phyloP scores from a whole-genome alignment of 345 rosid species.

The Sisymbrium altissimum region DNA sequence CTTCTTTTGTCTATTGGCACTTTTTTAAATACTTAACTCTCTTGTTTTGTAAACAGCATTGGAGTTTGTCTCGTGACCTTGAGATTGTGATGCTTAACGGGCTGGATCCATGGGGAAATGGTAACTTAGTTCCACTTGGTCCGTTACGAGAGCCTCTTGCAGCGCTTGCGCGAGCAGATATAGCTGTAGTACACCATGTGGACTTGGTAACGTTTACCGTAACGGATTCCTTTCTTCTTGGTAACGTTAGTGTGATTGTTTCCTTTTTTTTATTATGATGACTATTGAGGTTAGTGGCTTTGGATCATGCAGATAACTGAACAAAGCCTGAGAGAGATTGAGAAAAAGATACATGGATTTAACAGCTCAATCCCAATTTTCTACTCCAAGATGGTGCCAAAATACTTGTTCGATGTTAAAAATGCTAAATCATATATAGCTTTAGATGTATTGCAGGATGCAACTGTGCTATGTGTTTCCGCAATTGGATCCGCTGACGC shows the following conservation, averaged over 20 bases:
- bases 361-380: slow-evolving; percentile 53
- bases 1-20: background rate
- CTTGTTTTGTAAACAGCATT: slow-evolving; percentile 55
- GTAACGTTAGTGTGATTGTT: background rate
- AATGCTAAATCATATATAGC: slow-evolving; percentile 38
- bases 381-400: slow-evolving; percentile 58
- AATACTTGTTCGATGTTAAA: slow-evolving; percentile 48
- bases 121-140: slow-evolving; percentile 62
- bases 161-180: slow-evolving; percentile 60
- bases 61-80: slow-evolving; percentile 70
- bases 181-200: slow-evolving; percentile 63
- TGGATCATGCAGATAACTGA: slow-evolving; percentile 44
- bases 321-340: slow-evolving; percentile 43
- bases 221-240: background rate
- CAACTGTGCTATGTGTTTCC: slow-evolving; percentile 59
- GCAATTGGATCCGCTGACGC: slow-evolving; percentile 75
- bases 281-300: slow-evolving; percentile 20
- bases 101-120: slow-evolving; percentile 74
- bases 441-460: slow-evolving; percentile 35
- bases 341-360: slow-evolving; percentile 43
- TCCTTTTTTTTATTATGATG: background rate
- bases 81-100: slow-evolving; percentile 88
- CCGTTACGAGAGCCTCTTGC: slow-evolving; percentile 77
- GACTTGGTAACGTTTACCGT: slow-evolving; percentile 47
- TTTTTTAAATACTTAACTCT: slow-evolving; percentile 19